Conservation (phyloP, 768 basidiomycete genomes). For the Pholiota conissans region DNA sequence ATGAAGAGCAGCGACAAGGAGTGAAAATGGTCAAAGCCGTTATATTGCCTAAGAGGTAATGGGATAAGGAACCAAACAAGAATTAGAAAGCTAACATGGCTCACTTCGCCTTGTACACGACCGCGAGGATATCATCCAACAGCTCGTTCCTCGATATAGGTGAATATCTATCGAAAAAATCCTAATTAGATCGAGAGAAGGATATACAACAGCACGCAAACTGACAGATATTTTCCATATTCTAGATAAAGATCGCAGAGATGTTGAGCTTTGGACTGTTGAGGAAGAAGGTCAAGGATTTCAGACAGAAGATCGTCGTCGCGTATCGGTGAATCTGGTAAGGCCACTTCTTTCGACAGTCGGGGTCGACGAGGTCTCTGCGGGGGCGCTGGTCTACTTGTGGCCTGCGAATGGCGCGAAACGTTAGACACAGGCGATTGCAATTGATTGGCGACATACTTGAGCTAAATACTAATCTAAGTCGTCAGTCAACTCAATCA, state of each 20-base stretch:
- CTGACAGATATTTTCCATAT: slow-evolving; percentile 59
- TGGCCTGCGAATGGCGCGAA: slow-evolving; percentile 5
- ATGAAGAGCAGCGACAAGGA: slow-evolving; percentile 62
- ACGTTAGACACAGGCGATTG: neutral
- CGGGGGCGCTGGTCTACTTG: neutral
- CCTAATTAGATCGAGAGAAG: neutral
- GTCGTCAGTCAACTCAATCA: neutral
- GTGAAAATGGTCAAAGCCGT: slow-evolving; percentile 34
- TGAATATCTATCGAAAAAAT: slow-evolving; percentile 41
- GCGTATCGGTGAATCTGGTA: slow-evolving; percentile 9
- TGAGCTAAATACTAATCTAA: slow-evolving; percentile 51
- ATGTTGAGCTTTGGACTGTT: slow-evolving; percentile 55
- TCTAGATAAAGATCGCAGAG: slow-evolving; percentile 69
- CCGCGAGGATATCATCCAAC: slow-evolving; percentile 52
- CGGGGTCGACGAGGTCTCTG: neutral
- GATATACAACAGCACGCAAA: neutral
- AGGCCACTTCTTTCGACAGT: slow-evolving; percentile 10
- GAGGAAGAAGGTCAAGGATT: slow-evolving; percentile 47
- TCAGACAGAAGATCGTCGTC: slow-evolving; percentile 12
- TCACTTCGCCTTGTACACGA: slow-evolving; percentile 56
- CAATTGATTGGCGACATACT: slow-evolving; percentile 30
- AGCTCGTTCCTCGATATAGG: slow-evolving; percentile 55
- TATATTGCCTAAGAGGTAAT: slow-evolving; percentile 6
- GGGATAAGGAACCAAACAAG: neutral
- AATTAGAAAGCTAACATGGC: slow-evolving; percentile 9